Evolutionary conservation across 495 filamentous ascomycete genomes (phyloP), one percentile per base, ranked within the genome.

Genomic region (Podospora pseudocomata): DNA sequence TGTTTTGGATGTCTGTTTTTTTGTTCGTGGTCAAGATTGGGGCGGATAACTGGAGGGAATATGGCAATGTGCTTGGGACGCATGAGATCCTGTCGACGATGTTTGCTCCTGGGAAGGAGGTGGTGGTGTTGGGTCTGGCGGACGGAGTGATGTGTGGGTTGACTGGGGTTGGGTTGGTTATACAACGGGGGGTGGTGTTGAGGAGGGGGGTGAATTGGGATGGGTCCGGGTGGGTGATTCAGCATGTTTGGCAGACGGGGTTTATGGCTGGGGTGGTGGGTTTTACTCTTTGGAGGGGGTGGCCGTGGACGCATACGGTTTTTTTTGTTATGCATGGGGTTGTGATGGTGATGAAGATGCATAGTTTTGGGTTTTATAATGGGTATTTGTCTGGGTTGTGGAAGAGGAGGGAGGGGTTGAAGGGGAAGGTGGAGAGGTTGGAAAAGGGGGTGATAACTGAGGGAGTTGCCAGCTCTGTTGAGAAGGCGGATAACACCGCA

Each of bases 261-360:
- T 92, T 88, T 66, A 81, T 92, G 60, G 83, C 74, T 16, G 78
- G 77, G 7, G 83, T 86, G 13, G 77, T 92, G 44, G 82, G 83
- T 56, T 86, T 88, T 77, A 86, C 89, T 0, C 80, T 87, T 64
- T 81, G 86, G 72, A 80, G 88, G 4, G 86, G 91, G 58, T 93
- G 90, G 90, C 87, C 89, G 20, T 93, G 90, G 90, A 90, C 91
- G 32, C 90, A 80, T 53, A 83, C 81, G 27, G 78, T 92, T 28
- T 92, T 90, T 75, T 89, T 91, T 34, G 87, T 91, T 3, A 79
- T 93, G 59, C 90, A 93, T 71, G 85, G 84, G 18, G 71, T 91
- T 20, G 86, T 88, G 1, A 88, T 92, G 84, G 68, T 92, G 60
- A 92, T 93, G 90, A 93, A 93, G 77, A 88, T 90, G 73, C 90